These are phyloP conservation scores for Dryas drummondii DNA, from an alignment of 306 rosid species.

Conservation along the genomic window DNA sequence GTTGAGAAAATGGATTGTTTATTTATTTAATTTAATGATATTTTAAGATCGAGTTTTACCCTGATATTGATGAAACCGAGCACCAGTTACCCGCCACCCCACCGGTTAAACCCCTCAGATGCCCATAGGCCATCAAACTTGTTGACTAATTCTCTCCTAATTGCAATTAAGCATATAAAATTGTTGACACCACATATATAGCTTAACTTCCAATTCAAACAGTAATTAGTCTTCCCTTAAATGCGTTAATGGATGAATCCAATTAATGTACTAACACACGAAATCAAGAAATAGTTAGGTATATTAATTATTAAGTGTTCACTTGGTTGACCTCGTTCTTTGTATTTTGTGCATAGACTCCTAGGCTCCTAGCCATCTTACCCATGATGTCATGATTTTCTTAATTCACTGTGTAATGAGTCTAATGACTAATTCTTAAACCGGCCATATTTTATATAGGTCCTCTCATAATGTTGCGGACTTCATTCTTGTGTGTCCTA, in stretches of 20 bases:
- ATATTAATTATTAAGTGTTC: conserved; percentile 10
- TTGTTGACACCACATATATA: not conserved
- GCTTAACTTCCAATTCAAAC: not conserved
- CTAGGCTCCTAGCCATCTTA: not conserved
- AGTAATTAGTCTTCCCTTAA: not conserved
- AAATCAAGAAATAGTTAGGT: no score
- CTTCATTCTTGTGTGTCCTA: no score
- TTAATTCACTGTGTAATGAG: no score
- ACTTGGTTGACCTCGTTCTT: conserved; percentile 52
- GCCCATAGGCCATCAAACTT: not conserved
- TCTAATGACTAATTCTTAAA: no score
- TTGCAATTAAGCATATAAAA: not conserved
- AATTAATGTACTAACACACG: not conserved
- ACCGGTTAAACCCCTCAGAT: not conserved
- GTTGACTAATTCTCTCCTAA: not conserved
- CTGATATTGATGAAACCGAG: not conserved
- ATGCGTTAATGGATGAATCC: not conserved
- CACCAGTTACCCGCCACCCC: not conserved
- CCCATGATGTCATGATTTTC: no score
- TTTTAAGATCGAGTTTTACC: not conserved
- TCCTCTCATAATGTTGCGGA: no score
- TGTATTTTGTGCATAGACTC: not conserved
- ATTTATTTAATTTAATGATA: not conserved
- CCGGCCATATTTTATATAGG: no score
- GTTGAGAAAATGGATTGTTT: not conserved